Evolutionary conservation across 78 protist genomes (phyloP), one percentile per base, ranked within the genome.

Genomic region (Andalucia godoyi): DNA sequence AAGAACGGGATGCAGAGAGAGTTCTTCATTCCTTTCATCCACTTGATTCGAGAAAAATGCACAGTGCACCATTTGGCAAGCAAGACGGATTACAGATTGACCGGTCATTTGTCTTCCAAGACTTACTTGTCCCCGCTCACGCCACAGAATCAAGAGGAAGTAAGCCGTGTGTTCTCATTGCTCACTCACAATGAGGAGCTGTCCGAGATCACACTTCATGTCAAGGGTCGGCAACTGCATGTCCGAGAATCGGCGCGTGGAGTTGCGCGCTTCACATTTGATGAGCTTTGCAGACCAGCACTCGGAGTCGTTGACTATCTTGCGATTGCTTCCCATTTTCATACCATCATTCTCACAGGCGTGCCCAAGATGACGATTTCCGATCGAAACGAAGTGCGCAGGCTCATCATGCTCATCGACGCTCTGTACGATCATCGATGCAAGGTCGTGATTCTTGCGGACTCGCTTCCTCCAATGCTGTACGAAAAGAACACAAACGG

Each of bases 401-500:
- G 95, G 46, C 84, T 90, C 49, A 86, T 90, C 47, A 73, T 70
- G 0, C 66, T 90, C 8, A 54, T 90, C 9, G 95, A 86, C 69
- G 81, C 66, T 15, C 58, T 86, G 7, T 90, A 90, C 67, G 81
- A 90, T 51, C 59, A 72, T 53, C 76, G 53, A 29, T 46, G 66
- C 40, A 75, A 83, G 36, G 29, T 83, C n/a, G 52, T 81, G 34
- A 62, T 76, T 36, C 43, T 71, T 17, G 93, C 93, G 0, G 84
- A 52, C 0, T 70, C 57, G 2, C 42, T 55, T 30, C 89, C 84
- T 0, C 33, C 37, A 30, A 54, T 32, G 33, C 63, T 87, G 27
- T 82, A 66, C 12, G 55, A 55, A 17, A 55, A 29, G 18, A 42
- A 45, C 37, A 5, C 64, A 17, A 47, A 57, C 66, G 46, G 51